Percentiles rank a stretch among this genome's conserved stretches.
These are phyloP conservation scores for Stemphylium lycopersici DNA, from an alignment of 2,329 filamentous ascomycete genomes.

Conservation along the genomic window DNA sequence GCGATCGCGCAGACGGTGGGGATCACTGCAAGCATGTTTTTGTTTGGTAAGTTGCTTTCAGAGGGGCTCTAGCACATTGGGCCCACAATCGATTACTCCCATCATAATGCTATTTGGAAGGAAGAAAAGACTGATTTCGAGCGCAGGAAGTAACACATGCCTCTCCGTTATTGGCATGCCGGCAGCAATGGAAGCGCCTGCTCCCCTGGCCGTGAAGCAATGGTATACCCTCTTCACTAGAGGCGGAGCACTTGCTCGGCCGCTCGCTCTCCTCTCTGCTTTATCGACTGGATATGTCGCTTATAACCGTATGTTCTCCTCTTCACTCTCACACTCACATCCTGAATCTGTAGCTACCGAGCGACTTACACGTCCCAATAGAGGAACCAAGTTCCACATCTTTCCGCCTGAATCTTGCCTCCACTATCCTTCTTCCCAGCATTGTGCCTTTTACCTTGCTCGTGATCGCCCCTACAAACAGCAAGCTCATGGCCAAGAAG, in stretches of 20 bases:
- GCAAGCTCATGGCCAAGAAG: slow-evolving; percentile 55
- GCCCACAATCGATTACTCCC: no score
- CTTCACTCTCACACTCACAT: not conserved
- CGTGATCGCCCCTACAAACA: slow-evolving; percentile 57
- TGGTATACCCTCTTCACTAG: slow-evolving; percentile 56
- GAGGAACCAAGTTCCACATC: slow-evolving; percentile 37
- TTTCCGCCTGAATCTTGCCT: slow-evolving; percentile 55
- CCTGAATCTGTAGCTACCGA: not conserved
- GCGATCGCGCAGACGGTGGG: slow-evolving; percentile 58
- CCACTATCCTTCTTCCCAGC: slow-evolving; percentile 54
- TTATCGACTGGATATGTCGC: slow-evolving; percentile 57
- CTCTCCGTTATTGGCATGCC: slow-evolving; percentile 57
- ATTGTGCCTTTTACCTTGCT: slow-evolving; percentile 61
- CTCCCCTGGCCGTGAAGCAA: slow-evolving; percentile 61
- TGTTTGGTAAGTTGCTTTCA: slow-evolving; percentile 45
- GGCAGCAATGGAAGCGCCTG: slow-evolving; percentile 61
- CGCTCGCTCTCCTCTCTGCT: slow-evolving; percentile 50
- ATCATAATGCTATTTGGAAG: no score
- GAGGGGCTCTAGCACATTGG: no score
- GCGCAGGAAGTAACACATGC: slow-evolving; percentile 7
- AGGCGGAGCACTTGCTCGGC: slow-evolving; percentile 50
- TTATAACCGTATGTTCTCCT: slow-evolving; percentile 43
- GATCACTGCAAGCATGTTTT: slow-evolving; percentile 58
- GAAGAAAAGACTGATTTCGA: not conserved
- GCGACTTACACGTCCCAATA: slow-evolving; percentile 17